These are phyloP conservation scores for Dioszegia aurantiaca DNA, from an alignment of 768 basidiomycete species.

Conservation along the genomic window DNA sequence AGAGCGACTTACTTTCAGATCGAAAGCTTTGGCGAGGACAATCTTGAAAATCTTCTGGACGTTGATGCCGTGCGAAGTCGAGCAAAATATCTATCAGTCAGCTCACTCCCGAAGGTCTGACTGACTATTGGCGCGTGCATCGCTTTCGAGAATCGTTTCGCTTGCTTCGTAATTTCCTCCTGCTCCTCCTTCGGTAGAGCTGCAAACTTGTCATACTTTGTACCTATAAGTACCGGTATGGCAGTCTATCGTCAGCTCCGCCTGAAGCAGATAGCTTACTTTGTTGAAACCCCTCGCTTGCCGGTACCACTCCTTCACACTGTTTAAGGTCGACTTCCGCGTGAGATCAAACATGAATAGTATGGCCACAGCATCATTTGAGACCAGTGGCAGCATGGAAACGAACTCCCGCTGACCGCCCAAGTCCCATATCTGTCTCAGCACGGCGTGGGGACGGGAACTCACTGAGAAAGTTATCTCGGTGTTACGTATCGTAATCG, in stretches of 20 bases:
- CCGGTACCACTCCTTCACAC: slow-evolving; percentile 99
- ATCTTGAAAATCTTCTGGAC: slow-evolving; percentile 80
- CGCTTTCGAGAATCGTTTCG: slow-evolving; percentile 94
- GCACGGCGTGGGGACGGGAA: not conserved
- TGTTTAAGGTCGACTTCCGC: slow-evolving; percentile 94
- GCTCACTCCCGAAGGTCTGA: not conserved
- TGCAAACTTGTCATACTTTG: slow-evolving; percentile 95
- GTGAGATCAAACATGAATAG: slow-evolving; percentile 99
- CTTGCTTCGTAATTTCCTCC: slow-evolving; percentile 99
- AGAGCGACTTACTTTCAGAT: slow-evolving; percentile 60
- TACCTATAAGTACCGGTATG: slow-evolving; percentile 96
- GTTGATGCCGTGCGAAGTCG: slow-evolving; percentile 97
- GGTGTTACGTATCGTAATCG: slow-evolving; percentile 93
- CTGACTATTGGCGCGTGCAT: slow-evolving; percentile 90
- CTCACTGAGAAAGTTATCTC: slow-evolving; percentile 89
- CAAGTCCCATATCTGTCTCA: slow-evolving; percentile 78
- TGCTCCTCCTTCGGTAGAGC: slow-evolving; percentile 96
- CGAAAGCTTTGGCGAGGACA: slow-evolving; percentile 66
- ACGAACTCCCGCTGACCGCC: slow-evolving; percentile 97
- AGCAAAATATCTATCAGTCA: slow-evolving; percentile 77
- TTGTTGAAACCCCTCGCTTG: slow-evolving; percentile 99
- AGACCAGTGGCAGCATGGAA: slow-evolving; percentile 96
- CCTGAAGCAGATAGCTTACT: slow-evolving; percentile 56
- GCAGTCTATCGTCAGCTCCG: slow-evolving; percentile 68
- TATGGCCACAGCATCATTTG: slow-evolving; percentile 99